A percentile compares a stretch with the other conserved stretches of the same genome.
These are phyloP conservation scores for Simplicillium aogashimaense DNA, from an alignment of 2,329 filamentous ascomycete genomes.

Conservation along the genomic window DNA sequence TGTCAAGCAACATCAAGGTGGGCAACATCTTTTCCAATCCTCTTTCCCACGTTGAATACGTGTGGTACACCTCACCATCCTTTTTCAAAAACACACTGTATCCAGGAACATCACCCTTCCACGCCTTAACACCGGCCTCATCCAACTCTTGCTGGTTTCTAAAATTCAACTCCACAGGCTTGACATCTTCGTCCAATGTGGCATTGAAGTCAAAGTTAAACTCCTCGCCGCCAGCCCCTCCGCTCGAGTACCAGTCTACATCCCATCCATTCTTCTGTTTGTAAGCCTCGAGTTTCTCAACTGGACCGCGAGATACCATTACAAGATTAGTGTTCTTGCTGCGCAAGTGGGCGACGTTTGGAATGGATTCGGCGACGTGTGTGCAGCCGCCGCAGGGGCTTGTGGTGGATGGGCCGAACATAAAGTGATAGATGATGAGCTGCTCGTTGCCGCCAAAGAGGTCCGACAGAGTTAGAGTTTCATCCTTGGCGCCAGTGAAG, in stretches of 20 bases:
- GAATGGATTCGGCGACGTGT: constrained; percentile 26
- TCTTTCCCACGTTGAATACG: constrained; percentile 23
- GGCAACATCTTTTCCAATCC: constrained; percentile 20
- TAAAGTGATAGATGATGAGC: constrained; percentile 35
- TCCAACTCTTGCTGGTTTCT: constrained; percentile 14
- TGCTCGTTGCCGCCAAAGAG: constrained; percentile 23
- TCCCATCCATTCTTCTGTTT: constrained; percentile 27
- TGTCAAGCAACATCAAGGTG: constrained; percentile 20
- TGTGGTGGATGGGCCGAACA: constrained; percentile 25
- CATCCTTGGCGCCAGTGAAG: constrained; percentile 20
- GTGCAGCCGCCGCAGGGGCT: constrained; percentile 27
- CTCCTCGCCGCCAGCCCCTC: constrained; percentile 17
- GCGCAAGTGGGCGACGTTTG: constrained; percentile 24
- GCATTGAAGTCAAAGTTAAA: constrained; percentile 31
- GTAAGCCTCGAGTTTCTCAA: constrained; percentile 24
- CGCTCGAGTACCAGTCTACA: constrained; percentile 29
- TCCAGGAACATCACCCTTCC: constrained; percentile 22
- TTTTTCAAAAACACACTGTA: constrained; percentile 25
- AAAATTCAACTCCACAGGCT: constrained; percentile 17
- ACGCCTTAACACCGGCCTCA: constrained; percentile 15
- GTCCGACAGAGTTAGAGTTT: constrained; percentile 14
- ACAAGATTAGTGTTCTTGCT: constrained; percentile 26
- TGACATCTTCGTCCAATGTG: constrained; percentile 17
- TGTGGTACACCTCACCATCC: constrained; percentile 23
- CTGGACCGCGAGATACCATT: constrained; percentile 26